phyloP scores from a whole-genome alignment of 2,329 filamentous ascomycete species.

The Microascus cirrosus region DNA sequence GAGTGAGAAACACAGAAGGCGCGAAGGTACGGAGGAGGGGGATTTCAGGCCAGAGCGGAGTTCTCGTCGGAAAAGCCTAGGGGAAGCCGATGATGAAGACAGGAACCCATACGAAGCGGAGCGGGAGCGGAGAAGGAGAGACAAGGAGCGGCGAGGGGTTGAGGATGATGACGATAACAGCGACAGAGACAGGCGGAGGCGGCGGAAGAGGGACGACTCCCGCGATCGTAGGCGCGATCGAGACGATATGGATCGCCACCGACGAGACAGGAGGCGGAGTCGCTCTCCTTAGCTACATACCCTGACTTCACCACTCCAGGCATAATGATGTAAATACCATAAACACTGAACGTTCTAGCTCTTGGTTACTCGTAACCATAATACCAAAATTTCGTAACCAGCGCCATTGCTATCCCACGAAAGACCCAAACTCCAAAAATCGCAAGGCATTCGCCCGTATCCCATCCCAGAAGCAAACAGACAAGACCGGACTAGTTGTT shows the following conservation, averaged over 20 bases:
- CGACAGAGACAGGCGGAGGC: conserved; percentile 10
- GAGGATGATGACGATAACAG: conserved; percentile 14
- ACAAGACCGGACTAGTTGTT: conserved; percentile 16
- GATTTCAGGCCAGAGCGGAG: not conserved
- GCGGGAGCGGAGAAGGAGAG: conserved; percentile 3
- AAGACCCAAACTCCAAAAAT: not conserved
- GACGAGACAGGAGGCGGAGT: conserved; percentile 3
- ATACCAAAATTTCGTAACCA: not conserved
- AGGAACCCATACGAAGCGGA: conserved; percentile 10
- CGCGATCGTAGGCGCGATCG: conserved; percentile 13
- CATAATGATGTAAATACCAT: not conserved
- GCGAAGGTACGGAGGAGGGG: not conserved
- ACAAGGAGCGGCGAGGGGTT: conserved; percentile 14
- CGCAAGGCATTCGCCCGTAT: not conserved
- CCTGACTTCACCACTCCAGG: not conserved
- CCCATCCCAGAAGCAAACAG: not conserved
- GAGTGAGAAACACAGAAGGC: conserved; percentile 8
- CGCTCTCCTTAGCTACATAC: conserved; percentile 1
- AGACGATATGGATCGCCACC: conserved; percentile 16
- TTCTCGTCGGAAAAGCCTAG: not conserved
- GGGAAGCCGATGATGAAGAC: conserved; percentile 5
- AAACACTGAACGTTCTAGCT: not conserved
- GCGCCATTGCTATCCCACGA: not conserved
- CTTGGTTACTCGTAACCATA: not conserved
- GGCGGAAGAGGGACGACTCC: conserved; percentile 5